Evolutionary conservation across 441 rosid genomes (phyloP), one percentile per base, ranked within the genome.

Genomic region (Populus trichocarpa): DNA sequence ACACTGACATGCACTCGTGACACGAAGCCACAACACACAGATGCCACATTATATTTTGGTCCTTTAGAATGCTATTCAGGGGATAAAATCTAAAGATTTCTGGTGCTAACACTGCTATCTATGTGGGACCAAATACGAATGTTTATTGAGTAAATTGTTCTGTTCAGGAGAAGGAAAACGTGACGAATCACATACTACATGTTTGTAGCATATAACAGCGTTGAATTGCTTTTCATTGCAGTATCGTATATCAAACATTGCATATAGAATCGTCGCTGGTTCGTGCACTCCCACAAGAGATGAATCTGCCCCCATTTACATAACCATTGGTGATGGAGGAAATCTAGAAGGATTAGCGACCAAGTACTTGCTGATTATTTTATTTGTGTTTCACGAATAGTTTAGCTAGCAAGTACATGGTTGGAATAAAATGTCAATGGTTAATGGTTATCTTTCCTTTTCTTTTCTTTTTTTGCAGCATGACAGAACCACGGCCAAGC

Each of bases 251-350:
- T 90, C 93, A 35, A 90, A 92, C 50, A 79, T 89, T n/a, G 89
- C 85, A 25, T 89, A 90, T 82, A 87, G 88, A 75, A 70, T 90
- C 33, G 84, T 75, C 30, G 86, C 85, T 76, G 91, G 90, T 50
- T 18, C 75, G 59, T 91, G 92, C 81, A 84, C 75, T 40, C 91
- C 93, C 57, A 77, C 78, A 36, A 9, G 73, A 0, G 83, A 90
- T 72, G 81, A 82, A 33, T 87, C 90, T 8, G 93, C 95, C 28
- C 95, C 93, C 3, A 82, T 90, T 61, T 86, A 88, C 85, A 87
- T 92, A 77, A 92, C 93, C 20, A 79, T 92, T 36, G 93, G 97
- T 38, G 92, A 92, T 79, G 95, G 93, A 79, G 93, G 97, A 78
- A 92, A 92, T 79, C 81, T 84, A 1, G 94, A 89, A 86, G 95